Evolutionary conservation across 176 grass and related monocot species (phyloP).

Genomic region (Zizania latifolia): DNA sequence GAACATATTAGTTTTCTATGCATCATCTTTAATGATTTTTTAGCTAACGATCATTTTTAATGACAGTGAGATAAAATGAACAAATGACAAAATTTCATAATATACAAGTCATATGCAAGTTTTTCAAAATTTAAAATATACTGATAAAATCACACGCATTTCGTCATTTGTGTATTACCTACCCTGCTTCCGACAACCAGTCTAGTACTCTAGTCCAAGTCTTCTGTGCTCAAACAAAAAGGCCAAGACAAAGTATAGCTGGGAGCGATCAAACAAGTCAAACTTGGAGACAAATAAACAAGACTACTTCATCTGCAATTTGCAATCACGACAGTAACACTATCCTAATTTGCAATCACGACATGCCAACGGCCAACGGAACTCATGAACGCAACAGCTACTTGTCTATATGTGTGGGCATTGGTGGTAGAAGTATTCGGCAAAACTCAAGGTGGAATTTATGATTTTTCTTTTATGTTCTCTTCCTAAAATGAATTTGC

Average conservation of each 20-base stretch:
- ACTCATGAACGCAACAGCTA: background rate
- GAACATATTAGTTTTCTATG: background rate
- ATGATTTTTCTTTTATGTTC: no score
- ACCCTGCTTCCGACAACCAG: background rate
- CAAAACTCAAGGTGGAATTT: no score
- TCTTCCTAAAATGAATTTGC: no score
- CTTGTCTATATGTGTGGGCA: background rate
- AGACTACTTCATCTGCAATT: background rate
- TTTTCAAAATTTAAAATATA: background rate
- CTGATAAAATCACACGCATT: no score
- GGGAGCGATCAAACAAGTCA: background rate
- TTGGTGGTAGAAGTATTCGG: background rate
- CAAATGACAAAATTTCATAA: background rate
- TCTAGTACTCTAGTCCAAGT: background rate
- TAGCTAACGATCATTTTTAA: no score
- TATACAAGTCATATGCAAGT: background rate
- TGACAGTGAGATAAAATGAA: background rate
- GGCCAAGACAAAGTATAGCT: no score
- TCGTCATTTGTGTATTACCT: background rate
- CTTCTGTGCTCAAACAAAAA: constrained; percentile 8
- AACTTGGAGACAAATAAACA: background rate
- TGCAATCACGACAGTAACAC: constrained; percentile 18
- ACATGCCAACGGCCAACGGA: constrained; percentile 24
- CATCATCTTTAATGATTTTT: no score
- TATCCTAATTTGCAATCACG: constrained; percentile 22